A percentile compares a stretch with the other conserved stretches of the same genome.
These are phyloP conservation scores for Sorghum bicolor DNA, from an alignment of 176 grass and related monocot species.

Conservation along the genomic window Sorghum_bicolor_NCBIv3 NC_012878.2:48201001-48201500, in stretches of 20 bases:
- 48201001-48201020: constrained; percentile 5
- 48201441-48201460: neutral
- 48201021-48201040: neutral
- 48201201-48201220: neutral
- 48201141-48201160: neutral
- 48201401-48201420: constrained; percentile 95
- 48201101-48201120: neutral
- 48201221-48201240: neutral
- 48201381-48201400: constrained; percentile 96
- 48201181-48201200: neutral
- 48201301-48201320: neutral
- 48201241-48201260: neutral
- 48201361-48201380: constrained; percentile 98
- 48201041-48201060: neutral
- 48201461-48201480: neutral
- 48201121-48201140: neutral
- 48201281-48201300: neutral
- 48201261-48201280: neutral
- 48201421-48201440: neutral
- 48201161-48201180: neutral
- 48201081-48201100: neutral
- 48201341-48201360: constrained; percentile 95
- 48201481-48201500: neutral
- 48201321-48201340: constrained; percentile 50
- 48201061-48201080: neutral